Conservation (phyloP, 176 grass and related monocot genomes). For the Triticum turgidum region DNA sequence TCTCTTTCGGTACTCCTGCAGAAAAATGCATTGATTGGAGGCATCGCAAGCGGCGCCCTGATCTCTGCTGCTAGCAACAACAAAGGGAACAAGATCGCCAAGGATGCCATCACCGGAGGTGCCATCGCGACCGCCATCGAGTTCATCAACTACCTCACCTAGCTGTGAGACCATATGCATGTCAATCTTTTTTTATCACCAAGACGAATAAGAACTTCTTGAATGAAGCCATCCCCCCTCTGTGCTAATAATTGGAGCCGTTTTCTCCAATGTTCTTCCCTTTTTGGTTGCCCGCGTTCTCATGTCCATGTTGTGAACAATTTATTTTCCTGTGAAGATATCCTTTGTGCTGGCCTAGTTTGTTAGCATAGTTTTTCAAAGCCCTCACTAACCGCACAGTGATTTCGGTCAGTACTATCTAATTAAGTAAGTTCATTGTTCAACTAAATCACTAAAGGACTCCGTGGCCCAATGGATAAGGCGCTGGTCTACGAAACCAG, state of each 20-base stretch:
- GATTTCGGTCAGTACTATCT: too few species aligned
- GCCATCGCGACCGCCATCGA: slow-evolving; percentile 71
- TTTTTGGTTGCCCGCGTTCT: background rate
- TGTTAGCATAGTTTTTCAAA: background rate
- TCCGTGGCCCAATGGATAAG: slow-evolving; percentile 83
- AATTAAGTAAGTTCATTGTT: too few species aligned
- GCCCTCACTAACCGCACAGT: too few species aligned
- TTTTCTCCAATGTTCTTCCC: background rate
- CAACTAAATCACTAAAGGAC: fast-evolving
- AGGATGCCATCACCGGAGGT: slow-evolving; percentile 68
- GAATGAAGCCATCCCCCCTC: background rate
- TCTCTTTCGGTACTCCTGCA: background rate
- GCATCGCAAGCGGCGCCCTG: slow-evolving; percentile 54
- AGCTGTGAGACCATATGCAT: slow-evolving; percentile 22
- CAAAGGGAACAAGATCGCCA: slow-evolving; percentile 56
- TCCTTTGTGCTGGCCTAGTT: background rate
- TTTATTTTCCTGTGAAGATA: background rate
- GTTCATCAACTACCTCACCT: slow-evolving; percentile 71
- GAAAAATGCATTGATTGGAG: slow-evolving; percentile 85
- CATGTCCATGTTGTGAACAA: background rate
- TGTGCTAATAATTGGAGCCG: background rate
- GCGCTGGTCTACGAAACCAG: slow-evolving; percentile 99
- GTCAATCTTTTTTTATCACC: background rate
- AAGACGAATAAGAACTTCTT: slow-evolving; percentile 27
- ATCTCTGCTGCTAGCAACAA: slow-evolving; percentile 59